phyloP scores from a whole-genome alignment of 352 stramenopile species.

The Phytophthora multivora region DNA sequence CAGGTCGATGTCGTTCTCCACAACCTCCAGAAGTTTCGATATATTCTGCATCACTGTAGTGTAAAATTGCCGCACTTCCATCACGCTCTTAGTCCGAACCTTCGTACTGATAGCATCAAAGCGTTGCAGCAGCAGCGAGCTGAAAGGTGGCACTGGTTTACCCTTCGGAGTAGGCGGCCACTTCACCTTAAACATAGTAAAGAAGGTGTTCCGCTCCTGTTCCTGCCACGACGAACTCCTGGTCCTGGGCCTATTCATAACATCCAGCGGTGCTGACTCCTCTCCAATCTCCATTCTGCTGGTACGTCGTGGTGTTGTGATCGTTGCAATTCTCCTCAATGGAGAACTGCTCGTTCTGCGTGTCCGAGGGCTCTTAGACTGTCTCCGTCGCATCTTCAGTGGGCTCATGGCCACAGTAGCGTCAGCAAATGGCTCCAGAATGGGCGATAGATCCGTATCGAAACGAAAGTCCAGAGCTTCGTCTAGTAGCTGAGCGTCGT shows the following conservation, averaged over 20 bases:
- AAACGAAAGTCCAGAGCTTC: conserved; percentile 42
- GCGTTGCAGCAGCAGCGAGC: conserved; percentile 52
- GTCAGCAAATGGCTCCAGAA: conserved; percentile 48
- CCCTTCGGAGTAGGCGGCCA: conserved; percentile 42
- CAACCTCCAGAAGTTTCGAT: conserved; percentile 41
- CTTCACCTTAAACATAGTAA: conserved; percentile 71
- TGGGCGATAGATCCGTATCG: conserved; percentile 58
- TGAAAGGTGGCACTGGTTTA: conserved; percentile 32
- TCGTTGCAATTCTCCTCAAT: conserved; percentile 12
- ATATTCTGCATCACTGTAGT: conserved; percentile 55
- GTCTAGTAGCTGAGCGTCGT: conserved; percentile 32
- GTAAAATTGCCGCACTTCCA: conserved; percentile 70
- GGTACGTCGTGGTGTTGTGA: conserved; percentile 8
- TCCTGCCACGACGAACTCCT: conserved; percentile 48
- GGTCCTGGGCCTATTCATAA: conserved; percentile 28
- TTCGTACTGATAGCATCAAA: conserved; percentile 70
- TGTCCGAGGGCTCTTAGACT: conserved; percentile 20
- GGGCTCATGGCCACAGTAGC: conserved; percentile 23
- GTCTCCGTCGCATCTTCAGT: conserved; percentile 21
- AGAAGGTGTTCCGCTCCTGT: conserved; percentile 72
- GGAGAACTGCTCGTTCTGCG: conserved; percentile 18
- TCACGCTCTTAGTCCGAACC: conserved; percentile 62
- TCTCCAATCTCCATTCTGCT: conserved; percentile 15
- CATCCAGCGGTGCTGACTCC: conserved; percentile 7
- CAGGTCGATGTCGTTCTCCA: conserved; percentile 66